These are phyloP conservation scores for Fusarium devonianum DNA, from an alignment of 2,329 filamentous ascomycete species.

Conservation along the genomic window DNA sequence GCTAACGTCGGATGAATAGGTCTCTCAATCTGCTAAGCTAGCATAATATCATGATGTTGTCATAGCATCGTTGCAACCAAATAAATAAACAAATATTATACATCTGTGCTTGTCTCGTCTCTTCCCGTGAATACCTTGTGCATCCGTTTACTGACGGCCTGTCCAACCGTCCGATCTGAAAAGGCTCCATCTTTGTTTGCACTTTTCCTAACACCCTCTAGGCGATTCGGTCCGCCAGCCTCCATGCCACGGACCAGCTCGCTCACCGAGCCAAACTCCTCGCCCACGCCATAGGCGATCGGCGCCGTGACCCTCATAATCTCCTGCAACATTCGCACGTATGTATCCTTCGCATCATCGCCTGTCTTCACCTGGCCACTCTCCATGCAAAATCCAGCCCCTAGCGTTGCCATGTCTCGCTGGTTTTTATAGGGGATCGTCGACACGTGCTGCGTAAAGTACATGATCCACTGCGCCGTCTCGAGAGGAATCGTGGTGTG, in stretches of 20 bases:
- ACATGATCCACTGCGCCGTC: slow-evolving; percentile 74
- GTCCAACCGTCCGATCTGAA: slow-evolving; percentile 63
- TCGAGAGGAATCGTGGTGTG: slow-evolving; percentile 68
- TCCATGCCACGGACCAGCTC: slow-evolving; percentile 67
- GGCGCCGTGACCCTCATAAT: slow-evolving; percentile 74
- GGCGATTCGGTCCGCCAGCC: slow-evolving; percentile 61
- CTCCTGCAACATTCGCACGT: slow-evolving; percentile 78
- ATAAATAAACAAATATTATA: slow-evolving; percentile 40
- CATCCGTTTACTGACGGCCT: slow-evolving; percentile 64
- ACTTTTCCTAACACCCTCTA: slow-evolving; percentile 68
- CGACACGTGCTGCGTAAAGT: slow-evolving; percentile 81
- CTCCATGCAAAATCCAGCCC: slow-evolving; percentile 80
- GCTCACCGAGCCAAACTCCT: slow-evolving; percentile 65
- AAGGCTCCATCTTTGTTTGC: slow-evolving; percentile 64
- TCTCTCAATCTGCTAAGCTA: slow-evolving; percentile 4
- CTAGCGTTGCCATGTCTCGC: slow-evolving; percentile 56
- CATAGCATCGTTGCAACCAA: slow-evolving; percentile 15
- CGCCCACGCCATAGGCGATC: slow-evolving; percentile 73
- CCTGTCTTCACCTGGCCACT: slow-evolving; percentile 77
- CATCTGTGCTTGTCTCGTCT: slow-evolving; percentile 63
- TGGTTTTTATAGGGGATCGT: slow-evolving; percentile 74
- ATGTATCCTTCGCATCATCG: slow-evolving; percentile 70
- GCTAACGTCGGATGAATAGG: slow-evolving; percentile 36
- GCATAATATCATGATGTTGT: slow-evolving; percentile 5
- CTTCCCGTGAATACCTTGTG: slow-evolving; percentile 66